These are phyloP conservation scores for Aspergillus sp. DNA, from an alignment of 2,329 filamentous ascomycete species.

Conservation along the genomic window DNA sequence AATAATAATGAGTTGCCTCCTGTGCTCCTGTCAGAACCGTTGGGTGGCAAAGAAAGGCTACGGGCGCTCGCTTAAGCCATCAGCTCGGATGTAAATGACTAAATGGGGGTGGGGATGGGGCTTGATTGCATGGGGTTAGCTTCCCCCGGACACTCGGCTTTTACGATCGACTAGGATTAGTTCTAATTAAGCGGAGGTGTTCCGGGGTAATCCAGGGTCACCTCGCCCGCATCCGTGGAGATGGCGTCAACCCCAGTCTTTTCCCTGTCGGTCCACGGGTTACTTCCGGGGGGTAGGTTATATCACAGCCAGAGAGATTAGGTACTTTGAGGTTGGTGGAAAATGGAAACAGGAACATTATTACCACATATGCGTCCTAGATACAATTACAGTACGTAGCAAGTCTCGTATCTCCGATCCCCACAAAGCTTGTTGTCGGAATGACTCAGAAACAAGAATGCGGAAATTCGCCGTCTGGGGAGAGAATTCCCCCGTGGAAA, in stretches of 20 bases:
- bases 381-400: background rate
- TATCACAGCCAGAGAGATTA: background rate
- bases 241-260: background rate
- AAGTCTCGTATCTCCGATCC: background rate
- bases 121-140: background rate
- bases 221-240: background rate
- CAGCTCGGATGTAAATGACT: no score
- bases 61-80: background rate
- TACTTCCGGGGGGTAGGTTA: background rate
- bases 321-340: no score
- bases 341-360: no score
- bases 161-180: slow-evolving; percentile 1
- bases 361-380: no score
- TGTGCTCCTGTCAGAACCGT: background rate
- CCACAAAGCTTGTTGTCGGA: slow-evolving; percentile 2
- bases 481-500: no score
- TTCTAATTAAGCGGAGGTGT: background rate
- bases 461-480: background rate
- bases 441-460: background rate
- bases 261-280: background rate
- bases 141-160: slow-evolving; percentile 3
- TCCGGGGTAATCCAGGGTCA: background rate
- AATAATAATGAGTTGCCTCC: background rate
- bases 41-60: slow-evolving; percentile 2
- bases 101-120: background rate